Base-by-base conservation (phyloP, 768 basidiomycete genomes). In the Trametes villosa region DNA sequence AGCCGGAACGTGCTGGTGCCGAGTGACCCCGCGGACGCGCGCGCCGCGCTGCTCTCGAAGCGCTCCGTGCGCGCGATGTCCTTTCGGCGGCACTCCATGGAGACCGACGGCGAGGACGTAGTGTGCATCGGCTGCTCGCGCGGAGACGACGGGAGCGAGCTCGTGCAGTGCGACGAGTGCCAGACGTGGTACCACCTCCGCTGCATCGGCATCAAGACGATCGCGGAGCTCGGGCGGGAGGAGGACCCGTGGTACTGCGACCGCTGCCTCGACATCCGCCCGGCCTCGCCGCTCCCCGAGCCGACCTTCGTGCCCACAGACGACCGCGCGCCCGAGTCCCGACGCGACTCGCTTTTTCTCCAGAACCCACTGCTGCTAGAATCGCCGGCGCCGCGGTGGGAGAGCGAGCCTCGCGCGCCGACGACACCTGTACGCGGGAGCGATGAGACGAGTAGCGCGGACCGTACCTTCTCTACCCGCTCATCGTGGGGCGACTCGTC, bases 111-210 rank as follows among this genome's bases (percentile, higher is more conserved):
- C 45, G 81, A 81, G 6, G 82, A 83, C 48, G 72, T 80, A 18
- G 67, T 86, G 18, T 94, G 92, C 70, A 78, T 89, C 27, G 62
- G 62, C 4, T 93, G 91, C 69, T 74, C 76, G 42, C 87, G 85
- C 18, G 77, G 74, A 51, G 87, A 89, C 65, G 88, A 91, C 59
- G 91, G 87, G 4, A 77, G 87, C n/a, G 82, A 86, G 59, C 79
- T 91, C 46, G 92, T 94, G 31, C 92, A 92, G 67, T 94, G 92
- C 65, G 91, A 94, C 66, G 79, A 80, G 4, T 94, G 92, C 71
- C 78, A 84, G 69, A 86, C 79, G 17, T 94, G 92, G 92, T 93
- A 89, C 69, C 92, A 94, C 73, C 79, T 92, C 31, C 75, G 83
- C 44, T 94, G 92, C 72, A 86, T 94, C 36, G 91, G 90, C 52